Conservation (phyloP, 2,329 filamentous ascomycete species). For the Colletotrichum sp. region DNA sequence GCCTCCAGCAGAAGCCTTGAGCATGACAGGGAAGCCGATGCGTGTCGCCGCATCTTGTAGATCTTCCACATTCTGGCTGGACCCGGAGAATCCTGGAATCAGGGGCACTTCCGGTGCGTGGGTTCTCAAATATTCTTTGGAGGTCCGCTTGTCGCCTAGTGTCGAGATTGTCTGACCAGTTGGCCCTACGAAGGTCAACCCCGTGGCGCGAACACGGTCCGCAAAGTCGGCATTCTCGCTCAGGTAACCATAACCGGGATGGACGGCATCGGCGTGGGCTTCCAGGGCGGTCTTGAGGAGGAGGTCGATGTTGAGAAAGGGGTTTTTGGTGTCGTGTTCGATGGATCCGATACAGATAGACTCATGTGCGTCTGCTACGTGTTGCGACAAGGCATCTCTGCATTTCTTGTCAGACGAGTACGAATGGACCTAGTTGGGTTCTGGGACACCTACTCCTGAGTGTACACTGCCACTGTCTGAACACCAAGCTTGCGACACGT, state of each 20-base stretch:
- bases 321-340: background rate
- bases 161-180: background rate
- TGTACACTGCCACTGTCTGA: background rate
- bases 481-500: background rate
- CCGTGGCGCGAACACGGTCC: background rate
- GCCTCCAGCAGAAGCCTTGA: background rate
- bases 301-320: background rate
- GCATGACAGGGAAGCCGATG: background rate
- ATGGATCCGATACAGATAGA: background rate
- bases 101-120: background rate
- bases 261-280: background rate
- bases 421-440: background rate
- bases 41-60: background rate
- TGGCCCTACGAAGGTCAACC: background rate
- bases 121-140: background rate
- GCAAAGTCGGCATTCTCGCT: background rate
- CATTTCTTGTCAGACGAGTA: background rate
- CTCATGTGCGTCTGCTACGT: background rate
- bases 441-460: background rate
- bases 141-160: background rate
- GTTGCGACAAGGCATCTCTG: background rate
- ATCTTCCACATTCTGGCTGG: background rate
- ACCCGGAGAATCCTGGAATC: background rate
- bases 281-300: background rate
- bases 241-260: background rate